phyloP scores from a whole-genome alignment of 768 basidiomycete genomes.

The Macrolepiota fuliginosa region DNA sequence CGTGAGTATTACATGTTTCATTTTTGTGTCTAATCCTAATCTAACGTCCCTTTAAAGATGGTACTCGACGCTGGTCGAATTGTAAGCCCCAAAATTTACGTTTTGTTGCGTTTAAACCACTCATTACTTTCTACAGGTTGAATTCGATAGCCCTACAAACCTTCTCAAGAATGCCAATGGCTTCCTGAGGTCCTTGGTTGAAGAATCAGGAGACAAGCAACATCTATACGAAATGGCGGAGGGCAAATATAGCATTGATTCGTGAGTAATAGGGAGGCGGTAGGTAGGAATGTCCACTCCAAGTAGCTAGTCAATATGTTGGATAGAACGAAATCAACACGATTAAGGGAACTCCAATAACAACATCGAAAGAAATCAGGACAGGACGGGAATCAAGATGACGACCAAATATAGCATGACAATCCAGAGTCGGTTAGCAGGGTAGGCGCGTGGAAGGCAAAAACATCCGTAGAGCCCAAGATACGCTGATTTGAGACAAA shows the following conservation, averaged over 20 bases:
- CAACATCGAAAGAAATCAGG: constrained; percentile 10
- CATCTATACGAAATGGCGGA: constrained; percentile 43
- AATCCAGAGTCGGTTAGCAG: constrained; percentile 3
- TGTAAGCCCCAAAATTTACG: constrained; percentile 4
- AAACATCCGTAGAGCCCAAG: neutral
- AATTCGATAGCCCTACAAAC: constrained; percentile 50
- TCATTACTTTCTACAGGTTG: constrained; percentile 29
- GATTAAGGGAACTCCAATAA: constrained; percentile 12
- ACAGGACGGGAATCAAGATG: neutral
- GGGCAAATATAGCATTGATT: constrained; percentile 12
- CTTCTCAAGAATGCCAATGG: constrained; percentile 54
- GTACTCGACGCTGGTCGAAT: constrained; percentile 19
- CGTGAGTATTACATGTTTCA: constrained; percentile 22
- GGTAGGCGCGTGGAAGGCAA: constrained; percentile 6
- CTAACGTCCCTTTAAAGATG: constrained; percentile 11
- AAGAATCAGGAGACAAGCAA: constrained; percentile 56
- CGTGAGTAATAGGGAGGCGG: constrained; percentile 1
- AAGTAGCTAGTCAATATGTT: constrained; percentile 13
- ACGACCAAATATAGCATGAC: neutral
- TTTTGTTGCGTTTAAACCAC: no score
- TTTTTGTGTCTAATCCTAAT: neutral
- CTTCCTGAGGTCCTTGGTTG: constrained; percentile 50
- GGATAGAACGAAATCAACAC: neutral
- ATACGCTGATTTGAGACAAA: neutral
- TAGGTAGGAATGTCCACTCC: constrained; percentile 10